Evolutionary conservation across 1,284 basidiomycete species (phyloP).

Genomic region (Boletus mariae): DNA sequence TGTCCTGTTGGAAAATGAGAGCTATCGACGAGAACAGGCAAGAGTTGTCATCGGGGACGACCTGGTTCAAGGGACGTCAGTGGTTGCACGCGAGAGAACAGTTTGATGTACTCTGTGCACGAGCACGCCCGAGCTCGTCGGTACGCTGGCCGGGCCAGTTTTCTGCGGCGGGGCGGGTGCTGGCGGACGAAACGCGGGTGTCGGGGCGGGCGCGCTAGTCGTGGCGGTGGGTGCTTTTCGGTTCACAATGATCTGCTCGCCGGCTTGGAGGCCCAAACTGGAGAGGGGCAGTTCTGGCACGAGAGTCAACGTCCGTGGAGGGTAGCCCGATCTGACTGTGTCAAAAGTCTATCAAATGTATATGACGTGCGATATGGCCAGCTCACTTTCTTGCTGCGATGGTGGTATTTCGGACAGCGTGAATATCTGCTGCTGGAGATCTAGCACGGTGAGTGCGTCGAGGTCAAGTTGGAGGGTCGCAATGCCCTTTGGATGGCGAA

Average conservation of each 20-base stretch:
- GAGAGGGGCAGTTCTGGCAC: slow-evolving; percentile 69
- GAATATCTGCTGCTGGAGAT: slow-evolving; percentile 71
- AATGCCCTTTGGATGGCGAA: slow-evolving; percentile 81
- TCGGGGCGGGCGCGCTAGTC: slow-evolving; percentile 10
- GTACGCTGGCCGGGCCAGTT: slow-evolving; percentile 54
- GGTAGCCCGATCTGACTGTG: slow-evolving; percentile 83
- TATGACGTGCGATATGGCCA: slow-evolving; percentile 2
- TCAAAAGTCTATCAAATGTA: not conserved
- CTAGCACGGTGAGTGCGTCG: slow-evolving; percentile 60
- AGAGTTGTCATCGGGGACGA: slow-evolving; percentile 91
- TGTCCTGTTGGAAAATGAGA: slow-evolving; percentile 80
- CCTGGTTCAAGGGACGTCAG: slow-evolving; percentile 37
- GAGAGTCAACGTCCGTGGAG: slow-evolving; percentile 67
- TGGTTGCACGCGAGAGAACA: not conserved
- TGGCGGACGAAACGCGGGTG: slow-evolving; percentile 8
- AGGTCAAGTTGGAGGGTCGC: slow-evolving; percentile 71
- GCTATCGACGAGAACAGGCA: slow-evolving; percentile 88
- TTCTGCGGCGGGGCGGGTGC: slow-evolving; percentile 19
- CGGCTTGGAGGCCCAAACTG: slow-evolving; percentile 69
- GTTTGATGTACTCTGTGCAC: slow-evolving; percentile 56
- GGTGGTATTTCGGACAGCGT: slow-evolving; percentile 67
- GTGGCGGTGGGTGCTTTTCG: slow-evolving; percentile 36
- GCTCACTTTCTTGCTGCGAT: slow-evolving; percentile 73
- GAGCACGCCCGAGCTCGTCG: slow-evolving; percentile 54
- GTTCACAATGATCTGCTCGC: slow-evolving; percentile 82